These are phyloP conservation scores for Paraleonurus japonicus DNA, from an alignment of 257 asterid species.

Conservation along the genomic window DNA sequence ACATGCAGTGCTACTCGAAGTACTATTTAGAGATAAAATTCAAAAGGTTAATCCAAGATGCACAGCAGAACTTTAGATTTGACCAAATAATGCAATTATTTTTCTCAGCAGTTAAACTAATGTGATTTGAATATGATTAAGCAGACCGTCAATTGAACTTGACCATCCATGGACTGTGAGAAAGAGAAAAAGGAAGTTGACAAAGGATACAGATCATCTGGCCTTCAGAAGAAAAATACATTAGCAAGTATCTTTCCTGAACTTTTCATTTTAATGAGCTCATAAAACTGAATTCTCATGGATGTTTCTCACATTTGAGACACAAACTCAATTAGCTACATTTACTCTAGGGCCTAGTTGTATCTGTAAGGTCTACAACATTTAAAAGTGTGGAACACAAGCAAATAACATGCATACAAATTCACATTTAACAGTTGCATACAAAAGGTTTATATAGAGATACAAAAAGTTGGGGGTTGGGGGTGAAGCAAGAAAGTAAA, in stretches of 20 bases:
- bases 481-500: background rate
- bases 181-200: background rate
- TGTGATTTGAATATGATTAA: background rate
- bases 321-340: constrained; percentile 8
- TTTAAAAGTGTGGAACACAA: constrained; percentile 4
- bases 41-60: background rate
- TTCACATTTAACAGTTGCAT: background rate
- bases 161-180: constrained; percentile 4
- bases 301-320: background rate
- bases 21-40: background rate
- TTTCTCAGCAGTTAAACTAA: background rate
- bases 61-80: constrained; percentile 3
- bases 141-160: background rate
- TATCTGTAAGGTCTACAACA: background rate
- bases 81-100: background rate
- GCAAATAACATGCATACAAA: constrained; percentile 1
- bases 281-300: background rate
- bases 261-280: background rate
- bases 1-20: background rate
- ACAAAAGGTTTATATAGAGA: constrained; percentile 2
- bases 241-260: constrained; percentile 6
- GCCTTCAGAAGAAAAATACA: background rate
- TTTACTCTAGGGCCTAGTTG: background rate
- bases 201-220: background rate
- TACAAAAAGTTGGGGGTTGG: too few relatives aligned